Percentiles rank a stretch among this genome's conserved stretches.
Evolutionary conservation across 2,329 filamentous ascomycete genomes (phyloP).

Genomic region (Septoria linicola): DNA sequence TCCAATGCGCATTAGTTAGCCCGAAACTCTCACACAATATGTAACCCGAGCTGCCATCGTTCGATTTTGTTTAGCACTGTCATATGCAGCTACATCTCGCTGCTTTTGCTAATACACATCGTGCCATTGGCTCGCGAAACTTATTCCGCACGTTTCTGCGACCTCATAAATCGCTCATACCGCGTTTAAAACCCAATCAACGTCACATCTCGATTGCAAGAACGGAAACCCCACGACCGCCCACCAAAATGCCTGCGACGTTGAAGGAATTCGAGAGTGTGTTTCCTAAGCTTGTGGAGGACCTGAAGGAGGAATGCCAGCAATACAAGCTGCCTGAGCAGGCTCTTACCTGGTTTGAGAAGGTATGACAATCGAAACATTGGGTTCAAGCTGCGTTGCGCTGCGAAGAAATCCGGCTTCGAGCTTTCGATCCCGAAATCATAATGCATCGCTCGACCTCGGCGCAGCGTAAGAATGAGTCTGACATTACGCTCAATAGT

Average conservation of each 20-base stretch:
- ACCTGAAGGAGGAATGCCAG: slow-evolving; percentile 74
- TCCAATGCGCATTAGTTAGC: neutral
- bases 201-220: slow-evolving; percentile 1
- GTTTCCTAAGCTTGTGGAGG: slow-evolving; percentile 81
- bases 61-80: slow-evolving; percentile 1
- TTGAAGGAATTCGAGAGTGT: slow-evolving; percentile 85
- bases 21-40: too few relatives aligned
- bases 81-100: neutral
- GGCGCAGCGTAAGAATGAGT: neutral
- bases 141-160: neutral
- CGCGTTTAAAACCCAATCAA: neutral
- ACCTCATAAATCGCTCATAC: neutral
- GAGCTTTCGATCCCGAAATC: neutral
- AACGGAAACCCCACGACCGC: slow-evolving; percentile 11
- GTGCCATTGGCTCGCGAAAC: slow-evolving; percentile 2
- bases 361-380: slow-evolving; percentile 56
- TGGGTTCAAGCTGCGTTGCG: too few relatives aligned
- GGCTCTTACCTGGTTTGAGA: slow-evolving; percentile 82
- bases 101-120: neutral
- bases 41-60: neutral
- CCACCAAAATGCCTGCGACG: slow-evolving; percentile 63
- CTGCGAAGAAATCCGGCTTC: too few relatives aligned
- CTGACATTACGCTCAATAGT: slow-evolving; percentile 51
- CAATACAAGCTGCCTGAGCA: slow-evolving; percentile 79
- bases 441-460: too few relatives aligned